Evolutionary conservation across 2,329 filamentous ascomycete species (phyloP), one percentile per base, ranked within the genome.

Genomic region (Leptographium lundbergii): DNA sequence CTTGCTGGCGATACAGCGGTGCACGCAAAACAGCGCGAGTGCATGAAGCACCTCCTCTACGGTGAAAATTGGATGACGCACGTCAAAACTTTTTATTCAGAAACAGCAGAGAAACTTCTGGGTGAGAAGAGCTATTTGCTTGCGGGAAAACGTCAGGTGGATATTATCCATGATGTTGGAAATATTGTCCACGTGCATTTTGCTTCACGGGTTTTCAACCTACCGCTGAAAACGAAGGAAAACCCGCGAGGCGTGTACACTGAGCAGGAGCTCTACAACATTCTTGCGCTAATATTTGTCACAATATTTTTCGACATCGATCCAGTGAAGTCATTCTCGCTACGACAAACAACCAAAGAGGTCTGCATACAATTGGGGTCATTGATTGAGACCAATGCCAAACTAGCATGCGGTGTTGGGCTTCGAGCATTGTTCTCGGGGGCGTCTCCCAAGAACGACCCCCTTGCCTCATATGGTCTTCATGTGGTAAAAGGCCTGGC

Each of bases 111-210:
- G 56, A 73, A 78, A 32, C 75, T 94, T 3, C 75, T 95, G 24
- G 69, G 73, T 0, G 77, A 83, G 32, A 88, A 89, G 69, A 81
- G 81, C 51, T 88, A 82, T 69, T 79, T 77, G 59, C 77, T 91
- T 32, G 72, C 69, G 0, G 79, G 79, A 10, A 76, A 78, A 59
- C 80, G 80, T 57, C 85, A 89, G 67, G 79, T 90, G 48, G 89
- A 94, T 65, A 76, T 91, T 4, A 74, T 89, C 11, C 80, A 84
- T 27, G 84, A 89, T 59, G 79, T 89, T 1, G 85, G 81, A 29
- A 89, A 89, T 66, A 71, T 88, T 29, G 79, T 77, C 0, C 85
- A 86, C 6, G 81, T 84, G 4, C 76, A 82, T 64, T 88, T 88
- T 48, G 82, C 80, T 0, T 75, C 85, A 2, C 77, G 79, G 5